Evolutionary conservation across 192 early-diverging fungal genomes (phyloP).

Genomic region (Anaeromyces robustus): DNA sequence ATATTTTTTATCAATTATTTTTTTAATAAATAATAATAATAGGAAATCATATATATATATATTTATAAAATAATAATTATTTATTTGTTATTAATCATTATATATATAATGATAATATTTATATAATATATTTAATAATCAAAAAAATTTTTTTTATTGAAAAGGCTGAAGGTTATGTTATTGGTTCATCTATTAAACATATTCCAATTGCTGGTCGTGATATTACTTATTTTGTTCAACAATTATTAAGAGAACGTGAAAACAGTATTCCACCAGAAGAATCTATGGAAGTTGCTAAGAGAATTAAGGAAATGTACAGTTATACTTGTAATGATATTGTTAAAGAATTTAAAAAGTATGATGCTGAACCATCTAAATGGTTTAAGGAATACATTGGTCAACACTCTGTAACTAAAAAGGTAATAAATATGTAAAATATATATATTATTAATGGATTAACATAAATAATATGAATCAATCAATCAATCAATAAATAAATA

Average conservation of each 20-base stretch:
- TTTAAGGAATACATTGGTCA: conserved; percentile 74
- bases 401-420: conserved; percentile 73
- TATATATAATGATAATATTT: no score
- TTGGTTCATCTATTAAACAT: conserved; percentile 94
- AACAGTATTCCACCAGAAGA: conserved; percentile 92
- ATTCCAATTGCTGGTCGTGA: conserved; percentile 98
- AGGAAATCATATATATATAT: conserved; percentile 4
- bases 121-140: no score
- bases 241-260: conserved; percentile 93
- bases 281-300: conserved; percentile 81
- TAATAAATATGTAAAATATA: conserved; percentile 10
- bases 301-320: conserved; percentile 92
- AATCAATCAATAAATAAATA: no score
- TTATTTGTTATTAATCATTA: no score
- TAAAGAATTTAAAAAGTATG: conserved; percentile 89
- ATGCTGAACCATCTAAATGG: conserved; percentile 74
- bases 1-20: no score
- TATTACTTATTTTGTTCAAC: conserved; percentile 94
- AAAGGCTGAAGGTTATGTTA: conserved; percentile 93
- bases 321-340: conserved; percentile 96
- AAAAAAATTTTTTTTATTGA: not conserved
- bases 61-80: not conserved
- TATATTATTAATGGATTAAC: no score
- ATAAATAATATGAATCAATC: no score
- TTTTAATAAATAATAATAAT: no score